A percentile compares a stretch with the other conserved stretches of the same genome.
Conservation (phyloP, 2,329 filamentous ascomycete genomes). For the Trichoderma citrinoviride region DNA sequence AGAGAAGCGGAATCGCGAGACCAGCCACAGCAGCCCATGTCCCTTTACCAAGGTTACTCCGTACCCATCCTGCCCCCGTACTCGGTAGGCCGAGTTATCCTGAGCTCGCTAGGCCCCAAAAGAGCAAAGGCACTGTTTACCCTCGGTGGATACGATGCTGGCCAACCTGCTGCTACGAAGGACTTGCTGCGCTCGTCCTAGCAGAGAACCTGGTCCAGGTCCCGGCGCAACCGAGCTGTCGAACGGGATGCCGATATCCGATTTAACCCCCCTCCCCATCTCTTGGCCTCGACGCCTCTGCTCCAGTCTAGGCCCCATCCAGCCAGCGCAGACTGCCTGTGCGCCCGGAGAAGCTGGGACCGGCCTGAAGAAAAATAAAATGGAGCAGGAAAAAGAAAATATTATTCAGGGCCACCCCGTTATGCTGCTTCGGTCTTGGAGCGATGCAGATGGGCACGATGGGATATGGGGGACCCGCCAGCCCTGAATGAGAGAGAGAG, state of each 20-base stretch:
- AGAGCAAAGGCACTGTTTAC: constrained; percentile 3
- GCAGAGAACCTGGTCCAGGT: constrained; percentile 5
- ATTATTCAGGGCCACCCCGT: neutral
- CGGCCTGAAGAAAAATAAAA: neutral
- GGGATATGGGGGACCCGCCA: neutral
- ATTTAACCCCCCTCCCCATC: constrained; percentile 16
- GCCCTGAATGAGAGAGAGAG: neutral
- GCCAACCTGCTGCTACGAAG: too few species aligned
- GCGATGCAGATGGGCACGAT: too few species aligned
- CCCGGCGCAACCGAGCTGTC: constrained; percentile 21
- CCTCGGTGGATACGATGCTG: constrained; percentile 2
- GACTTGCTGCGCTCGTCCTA: too few species aligned
- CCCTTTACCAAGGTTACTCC: too few species aligned
- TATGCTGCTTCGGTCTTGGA: too few species aligned
- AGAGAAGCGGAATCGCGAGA: neutral
- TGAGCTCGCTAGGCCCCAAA: constrained; percentile 6
- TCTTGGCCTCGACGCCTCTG: neutral
- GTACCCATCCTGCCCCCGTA: too few species aligned
- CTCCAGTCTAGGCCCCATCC: neutral
- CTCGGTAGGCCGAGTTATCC: constrained; percentile 12
- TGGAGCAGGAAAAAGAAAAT: neutral
- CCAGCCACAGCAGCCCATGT: too few species aligned
- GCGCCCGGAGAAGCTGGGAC: constrained; percentile 15
- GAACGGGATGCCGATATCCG: constrained; percentile 20
- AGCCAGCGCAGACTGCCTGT: constrained; percentile 11